Conservation (phyloP, 1,284 basidiomycete species). For the Entoloma clypeatum region DNA sequence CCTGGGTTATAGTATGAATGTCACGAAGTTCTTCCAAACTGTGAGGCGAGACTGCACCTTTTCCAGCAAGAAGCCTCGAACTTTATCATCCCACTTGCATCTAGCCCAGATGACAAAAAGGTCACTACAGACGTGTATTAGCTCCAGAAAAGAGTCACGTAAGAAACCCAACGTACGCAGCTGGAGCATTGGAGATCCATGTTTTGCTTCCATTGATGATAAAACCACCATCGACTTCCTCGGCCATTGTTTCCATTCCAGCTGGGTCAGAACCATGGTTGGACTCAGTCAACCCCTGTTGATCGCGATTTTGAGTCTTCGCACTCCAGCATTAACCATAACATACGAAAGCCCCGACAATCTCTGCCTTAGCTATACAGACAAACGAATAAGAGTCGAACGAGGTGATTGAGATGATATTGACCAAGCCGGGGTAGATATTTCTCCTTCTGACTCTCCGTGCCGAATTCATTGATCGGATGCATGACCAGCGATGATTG, state of each 20-base stretch:
- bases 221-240: constrained; percentile 83
- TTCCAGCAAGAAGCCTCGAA: constrained; percentile 91
- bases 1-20: constrained; percentile 57
- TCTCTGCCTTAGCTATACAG: constrained; percentile 74
- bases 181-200: constrained; percentile 92
- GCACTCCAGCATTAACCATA: neutral
- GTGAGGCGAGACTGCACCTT: constrained; percentile 48
- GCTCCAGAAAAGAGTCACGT: constrained; percentile 2
- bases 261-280: constrained; percentile 95
- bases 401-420: constrained; percentile 15
- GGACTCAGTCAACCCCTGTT: constrained; percentile 88
- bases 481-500: constrained; percentile 99
- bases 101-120: constrained; percentile 93
- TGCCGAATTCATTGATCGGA: constrained; percentile 91
- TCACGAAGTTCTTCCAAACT: neutral
- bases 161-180: constrained; percentile 55
- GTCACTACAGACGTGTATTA: constrained; percentile 46
- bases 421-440: constrained; percentile 82
- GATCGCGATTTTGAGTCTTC: constrained; percentile 5
- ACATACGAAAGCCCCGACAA: constrained; percentile 90
- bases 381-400: neutral
- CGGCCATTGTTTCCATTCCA: constrained; percentile 91
- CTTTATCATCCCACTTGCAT: constrained; percentile 90
- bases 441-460: constrained; percentile 86
- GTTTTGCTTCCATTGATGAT: constrained; percentile 91